Evolutionary conservation across 1,284 basidiomycete species (phyloP), one percentile per base, ranked within the genome.

Genomic region (Ganoderma resinaceum): DNA sequence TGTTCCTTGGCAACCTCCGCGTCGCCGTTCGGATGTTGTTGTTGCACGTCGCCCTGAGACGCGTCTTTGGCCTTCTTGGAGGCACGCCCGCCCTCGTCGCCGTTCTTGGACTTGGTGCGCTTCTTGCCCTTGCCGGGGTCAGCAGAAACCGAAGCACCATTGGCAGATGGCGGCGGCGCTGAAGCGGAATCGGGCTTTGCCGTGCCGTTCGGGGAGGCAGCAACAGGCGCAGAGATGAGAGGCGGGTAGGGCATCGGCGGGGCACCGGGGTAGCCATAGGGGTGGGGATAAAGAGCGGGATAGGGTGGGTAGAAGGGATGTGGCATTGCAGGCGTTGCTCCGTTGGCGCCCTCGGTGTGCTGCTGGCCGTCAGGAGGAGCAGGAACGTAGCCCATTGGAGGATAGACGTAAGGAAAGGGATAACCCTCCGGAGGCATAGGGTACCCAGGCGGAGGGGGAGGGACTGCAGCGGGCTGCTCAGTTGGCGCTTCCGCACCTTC

Each of bases 381-480:
- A n/a, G 72, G 72, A 23, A 71, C 67, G 57, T 75, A 77, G 6
- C 74, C 71, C 58, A 73, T 74, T 1, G 74, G 71, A 35, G 76
- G 76, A 38, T 87, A 87, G 71, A 85, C 87, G 67, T 87, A 83
- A 1, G 84, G 86, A 77, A 87, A 87, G 66, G 85, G 88, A 72
- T 86, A 89, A 1, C 84, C 83, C 71, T 89, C 89, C 12, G 84
- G 81, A 1, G 85, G 82, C 82, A 84, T 65, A 78, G 75, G 58
- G 80, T 63, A 86, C 75, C 42, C 83, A 67, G 57, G 82, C 67
- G 38, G 82, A 70, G 33, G 83, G 69, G 26, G 66, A 9, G 70
- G 67, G 1, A 68, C 65, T 29, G 43, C 58, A 1, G 80, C 75
- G 33, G 81, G 72, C 37, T 29, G 78, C 53, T 74, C 75, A 58